Evolutionary conservation across 2,329 filamentous ascomycete species (phyloP).

Genomic region (Trichoderma lentiforme): DNA sequence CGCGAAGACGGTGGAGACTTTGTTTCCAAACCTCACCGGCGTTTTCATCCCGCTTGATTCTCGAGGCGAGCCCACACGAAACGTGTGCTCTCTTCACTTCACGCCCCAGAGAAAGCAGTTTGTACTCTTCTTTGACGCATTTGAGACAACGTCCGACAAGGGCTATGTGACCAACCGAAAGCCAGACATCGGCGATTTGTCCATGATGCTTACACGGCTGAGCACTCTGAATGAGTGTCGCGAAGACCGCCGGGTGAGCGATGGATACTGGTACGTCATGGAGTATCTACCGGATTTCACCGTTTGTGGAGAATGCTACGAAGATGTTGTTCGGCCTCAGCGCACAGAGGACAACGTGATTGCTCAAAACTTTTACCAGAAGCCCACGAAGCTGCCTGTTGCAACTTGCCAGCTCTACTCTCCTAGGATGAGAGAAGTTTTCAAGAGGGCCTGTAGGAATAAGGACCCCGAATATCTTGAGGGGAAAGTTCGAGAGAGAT

Average conservation of each 20-base stretch:
- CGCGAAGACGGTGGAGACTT: constrained; percentile 64
- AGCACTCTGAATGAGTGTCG: constrained; percentile 60
- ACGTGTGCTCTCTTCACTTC: constrained; percentile 68
- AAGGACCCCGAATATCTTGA: constrained; percentile 66
- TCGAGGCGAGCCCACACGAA: constrained; percentile 43
- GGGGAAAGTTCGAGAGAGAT: constrained; percentile 54
- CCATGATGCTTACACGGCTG: constrained; percentile 60
- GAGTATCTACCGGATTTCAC: constrained; percentile 72
- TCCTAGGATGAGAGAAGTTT: constrained; percentile 71
- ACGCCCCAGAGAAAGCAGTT: constrained; percentile 51
- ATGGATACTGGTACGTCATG: constrained; percentile 73
- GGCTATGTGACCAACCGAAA: constrained; percentile 43
- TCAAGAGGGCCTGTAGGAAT: constrained; percentile 61
- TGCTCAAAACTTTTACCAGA: constrained; percentile 62
- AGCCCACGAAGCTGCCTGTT: constrained; percentile 52
- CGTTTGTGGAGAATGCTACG: constrained; percentile 84
- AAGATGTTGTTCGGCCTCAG: constrained; percentile 71
- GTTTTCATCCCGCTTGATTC: constrained; percentile 57
- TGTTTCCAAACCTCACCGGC: constrained; percentile 70
- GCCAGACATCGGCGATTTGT: constrained; percentile 59
- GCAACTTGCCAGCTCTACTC: constrained; percentile 78
- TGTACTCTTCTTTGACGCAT: constrained; percentile 56
- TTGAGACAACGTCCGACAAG: constrained; percentile 56
- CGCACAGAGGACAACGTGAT: constrained; percentile 52
- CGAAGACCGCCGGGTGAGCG: constrained; percentile 58